Evolutionary conservation across 2,329 filamentous ascomycete genomes (phyloP).

Genomic region (Exophiala sp.): DNA sequence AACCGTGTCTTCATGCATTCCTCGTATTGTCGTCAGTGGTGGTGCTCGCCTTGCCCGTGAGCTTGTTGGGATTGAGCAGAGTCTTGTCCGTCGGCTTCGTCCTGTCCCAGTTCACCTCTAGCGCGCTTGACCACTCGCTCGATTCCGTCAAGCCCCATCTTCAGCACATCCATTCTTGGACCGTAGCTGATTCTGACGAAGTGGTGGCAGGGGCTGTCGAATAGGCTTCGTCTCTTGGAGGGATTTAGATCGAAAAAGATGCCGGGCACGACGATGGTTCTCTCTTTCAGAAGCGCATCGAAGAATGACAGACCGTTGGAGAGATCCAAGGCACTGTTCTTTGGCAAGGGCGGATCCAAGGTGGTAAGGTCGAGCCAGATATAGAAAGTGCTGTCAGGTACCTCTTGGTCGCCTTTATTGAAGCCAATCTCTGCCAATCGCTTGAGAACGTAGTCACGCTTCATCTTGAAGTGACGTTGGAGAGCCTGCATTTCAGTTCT

Average conservation of each 20-base stretch:
- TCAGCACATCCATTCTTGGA: constrained; percentile 70
- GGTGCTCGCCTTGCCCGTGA: constrained; percentile 8
- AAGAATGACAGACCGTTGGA: constrained; percentile 96
- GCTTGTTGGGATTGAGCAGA: no score
- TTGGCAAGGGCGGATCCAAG: constrained; percentile 50
- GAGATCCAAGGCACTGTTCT: constrained; percentile 58
- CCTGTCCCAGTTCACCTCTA: constrained; percentile 30
- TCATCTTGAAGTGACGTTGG: constrained; percentile 82
- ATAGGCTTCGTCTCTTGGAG: constrained; percentile 78
- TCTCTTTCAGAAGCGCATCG: constrained; percentile 84
- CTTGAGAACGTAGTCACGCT: constrained; percentile 83
- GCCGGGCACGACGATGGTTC: constrained; percentile 91
- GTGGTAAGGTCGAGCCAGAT: constrained; percentile 63
- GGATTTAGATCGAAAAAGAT: constrained; percentile 99
- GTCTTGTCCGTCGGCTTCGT: no score
- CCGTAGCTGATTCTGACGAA: constrained; percentile 78
- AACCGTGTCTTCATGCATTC: background rate
- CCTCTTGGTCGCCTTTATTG: constrained; percentile 59
- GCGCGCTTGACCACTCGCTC: constrained; percentile 63
- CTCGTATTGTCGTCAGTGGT: constrained; percentile 1
- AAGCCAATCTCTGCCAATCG: constrained; percentile 83
- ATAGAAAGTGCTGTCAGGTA: constrained; percentile 92
- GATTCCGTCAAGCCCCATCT: constrained; percentile 75
- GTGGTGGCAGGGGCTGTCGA: constrained; percentile 90
- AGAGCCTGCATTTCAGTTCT: constrained; percentile 81